Evolutionary conservation across 1,284 basidiomycete genomes (phyloP), one percentile per base, ranked within the genome.

Genomic region (Leccinum laetum): DNA sequence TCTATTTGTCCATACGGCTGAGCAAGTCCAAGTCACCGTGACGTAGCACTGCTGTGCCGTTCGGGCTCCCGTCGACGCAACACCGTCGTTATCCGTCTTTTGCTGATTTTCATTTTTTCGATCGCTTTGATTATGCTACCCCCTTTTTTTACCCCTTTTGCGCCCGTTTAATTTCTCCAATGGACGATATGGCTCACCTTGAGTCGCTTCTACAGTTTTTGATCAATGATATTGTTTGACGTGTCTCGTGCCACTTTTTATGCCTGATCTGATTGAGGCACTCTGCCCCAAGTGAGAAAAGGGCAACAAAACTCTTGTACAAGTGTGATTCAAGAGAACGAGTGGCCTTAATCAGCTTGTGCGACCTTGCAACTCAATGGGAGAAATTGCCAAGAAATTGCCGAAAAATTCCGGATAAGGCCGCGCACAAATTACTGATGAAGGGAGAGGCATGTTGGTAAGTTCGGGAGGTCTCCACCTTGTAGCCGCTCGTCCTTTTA

Each of bases 11-110:
- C 24, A 26, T 26, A 26, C 24, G 24, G 44, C 59, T 26, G 16
- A 63, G 61, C 61, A 62, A 63, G 24, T 61, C 46, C 5, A 8
- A 53, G 62, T 63, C 26, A 37, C 37, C 29, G 29, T 32, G 29
- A 32, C 29, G 29, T 32, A 32, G 29, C 29, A 32, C 29, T 32
- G 29, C 29, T 32, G 29, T 32, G 29, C 29, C 35, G 35, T 35
- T 35, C 35, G 35, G 35, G 35, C 35, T 35, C 35, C 35, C 35
- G 35, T 35, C 10, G 35, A 35, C 35, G 35, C 35, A 35, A 35
- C 35, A 35, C 35, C 35, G 35, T 11, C 1, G 35, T 35, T 35
- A 35, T 35, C 35, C 35, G 10, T 35, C 35, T 35, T 35, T 35
- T 35, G 35, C 35, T 35, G 35, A 35, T 35, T 35, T 35, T 35